Base-by-base conservation (phyloP, 495 filamentous ascomycete genomes). In the Sordaria brevicollis region DNA sequence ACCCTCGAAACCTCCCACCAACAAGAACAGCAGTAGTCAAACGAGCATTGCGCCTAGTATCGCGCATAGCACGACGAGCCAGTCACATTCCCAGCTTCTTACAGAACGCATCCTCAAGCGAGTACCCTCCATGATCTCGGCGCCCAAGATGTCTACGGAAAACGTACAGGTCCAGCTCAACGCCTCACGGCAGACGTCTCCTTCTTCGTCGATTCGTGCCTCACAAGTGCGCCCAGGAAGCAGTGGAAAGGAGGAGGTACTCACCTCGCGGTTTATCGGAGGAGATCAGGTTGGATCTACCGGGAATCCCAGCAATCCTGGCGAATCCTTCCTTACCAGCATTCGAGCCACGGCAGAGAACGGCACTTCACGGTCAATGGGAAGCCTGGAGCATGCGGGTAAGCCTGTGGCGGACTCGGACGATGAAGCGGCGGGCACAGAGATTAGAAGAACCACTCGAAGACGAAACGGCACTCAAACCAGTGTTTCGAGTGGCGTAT, bases 101-200 rank as follows among this genome's bases (percentile, higher is more conserved):
- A 90, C 88, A 17, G 83, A 86, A 3, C 80, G 87, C 65, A 78
- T 90, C 21, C 81, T 90, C 5, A 84, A 88, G 74, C 82, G 88
- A 66, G 82, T 80, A 35, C 81, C 84, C 7, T 86, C 85, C 10
- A 81, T 86, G 43, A 83, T 86, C 70, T 84, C 85, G 25, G 83
- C 86, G 15, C 88, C 88, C 54, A 84, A 86, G 73, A 88, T 88
- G 85, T 87, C 86, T 35, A 72, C 82, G 67, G 81, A 88, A 71
- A 86, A 82, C 15, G 87, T 83, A 5, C 84, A 82, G 1, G 86
- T 82, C 31, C 69, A 70, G 10, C 81, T 80, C 34, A 77, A 73
- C 17, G 72, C 76, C 17, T 76, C 85, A 7, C 82, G 78, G n/a
- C 69, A 76, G 21, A 73, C 76, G 36, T 86, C 80, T 21, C 83